Evolutionary conservation across 1,139 yeast species (phyloP), one percentile per base, ranked within the genome.

Genomic region (Yamadazyma pseudoaaseri): DNA sequence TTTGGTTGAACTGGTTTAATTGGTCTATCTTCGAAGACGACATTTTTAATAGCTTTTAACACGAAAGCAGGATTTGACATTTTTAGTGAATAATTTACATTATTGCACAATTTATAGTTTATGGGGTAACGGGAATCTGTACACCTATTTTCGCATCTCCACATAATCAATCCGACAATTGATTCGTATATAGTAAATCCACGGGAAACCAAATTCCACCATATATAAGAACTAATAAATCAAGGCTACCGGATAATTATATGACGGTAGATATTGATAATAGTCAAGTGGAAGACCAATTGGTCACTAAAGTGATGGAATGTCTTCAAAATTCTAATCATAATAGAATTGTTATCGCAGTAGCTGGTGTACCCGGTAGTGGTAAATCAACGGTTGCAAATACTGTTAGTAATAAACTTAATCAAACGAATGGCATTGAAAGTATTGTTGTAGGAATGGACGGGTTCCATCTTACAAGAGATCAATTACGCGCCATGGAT

Each of bases 341-440:
- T 2, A 12, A 20, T 16, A 24, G 87, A 36, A 54, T 78, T 1
- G 42, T 80, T 9, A 65, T 86, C 6, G 63, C 83, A 1, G 49
- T 86, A 12, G 81, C 81, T 4, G 95, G 95, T 0, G 70, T 80
- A 0, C 95, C 95, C 1, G 96, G 95, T 3, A 78, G 90, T 2
- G 95, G 96, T 0, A 86, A 86, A 51, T 73, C 89, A 2, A 84
- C 95, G 0, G 54, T 81, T 27, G 80, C 89, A 0, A 52, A 55
- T 26, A 42, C 52, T 9, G 52, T 51, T 3, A 24, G 34, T 9
- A 31, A 37, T 20, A 45, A 63, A 10, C 49, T 49, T 25, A 37
- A 41, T 23, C 20, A 22, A 5, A 62, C 70, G 15, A 8, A 26
- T 7, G 14, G 24, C 1, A 14, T 38, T 5, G 24, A 38, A 11